A percentile compares a stretch with the other conserved stretches of the same genome.
Conservation (phyloP, 352 stramenopile genomes). For the Globisporangium megalacanthum region DNA sequence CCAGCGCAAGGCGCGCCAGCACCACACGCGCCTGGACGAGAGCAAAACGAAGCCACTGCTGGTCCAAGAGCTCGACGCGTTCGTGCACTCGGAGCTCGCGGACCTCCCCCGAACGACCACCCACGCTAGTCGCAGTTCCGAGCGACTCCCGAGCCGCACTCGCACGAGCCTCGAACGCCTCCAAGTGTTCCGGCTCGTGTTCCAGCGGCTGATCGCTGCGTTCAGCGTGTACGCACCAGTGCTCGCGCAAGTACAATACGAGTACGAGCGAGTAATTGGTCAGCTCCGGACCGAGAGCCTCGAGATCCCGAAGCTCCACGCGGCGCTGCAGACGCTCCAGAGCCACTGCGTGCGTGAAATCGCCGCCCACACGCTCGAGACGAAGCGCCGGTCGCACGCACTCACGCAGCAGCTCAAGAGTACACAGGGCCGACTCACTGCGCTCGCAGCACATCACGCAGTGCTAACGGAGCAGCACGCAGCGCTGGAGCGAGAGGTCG, state of each 20-base stretch:
- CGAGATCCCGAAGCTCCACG: slow-evolving; percentile 41
- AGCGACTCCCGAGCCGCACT: neutral
- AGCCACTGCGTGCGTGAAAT: slow-evolving; percentile 58
- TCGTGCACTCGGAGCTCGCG: slow-evolving; percentile 30
- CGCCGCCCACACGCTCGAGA: slow-evolving; percentile 35
- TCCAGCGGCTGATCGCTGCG: slow-evolving; percentile 41
- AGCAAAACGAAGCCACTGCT: slow-evolving; percentile 33
- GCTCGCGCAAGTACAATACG: slow-evolving; percentile 52
- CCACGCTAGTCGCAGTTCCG: slow-evolving; percentile 3
- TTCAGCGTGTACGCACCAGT: slow-evolving; percentile 66
- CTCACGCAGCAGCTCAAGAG: slow-evolving; percentile 46
- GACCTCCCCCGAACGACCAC: slow-evolving; percentile 5
- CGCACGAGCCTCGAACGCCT: slow-evolving; percentile 28
- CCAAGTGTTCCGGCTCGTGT: slow-evolving; percentile 48
- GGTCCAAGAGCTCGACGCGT: slow-evolving; percentile 39
- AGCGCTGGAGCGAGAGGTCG: slow-evolving; percentile 22
- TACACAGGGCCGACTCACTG: slow-evolving; percentile 46
- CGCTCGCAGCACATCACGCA: slow-evolving; percentile 43
- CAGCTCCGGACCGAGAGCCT: slow-evolving; percentile 27
- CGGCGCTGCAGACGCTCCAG: slow-evolving; percentile 50
- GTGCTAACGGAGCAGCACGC: slow-evolving; percentile 22
- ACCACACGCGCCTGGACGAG: slow-evolving; percentile 19
- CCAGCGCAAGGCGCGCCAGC: slow-evolving; percentile 18
- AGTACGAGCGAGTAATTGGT: slow-evolving; percentile 48
- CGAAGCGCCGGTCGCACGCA: slow-evolving; percentile 23